phyloP scores from a whole-genome alignment of 1,139 yeast genomes.

The Candida gigantensis region DNA sequence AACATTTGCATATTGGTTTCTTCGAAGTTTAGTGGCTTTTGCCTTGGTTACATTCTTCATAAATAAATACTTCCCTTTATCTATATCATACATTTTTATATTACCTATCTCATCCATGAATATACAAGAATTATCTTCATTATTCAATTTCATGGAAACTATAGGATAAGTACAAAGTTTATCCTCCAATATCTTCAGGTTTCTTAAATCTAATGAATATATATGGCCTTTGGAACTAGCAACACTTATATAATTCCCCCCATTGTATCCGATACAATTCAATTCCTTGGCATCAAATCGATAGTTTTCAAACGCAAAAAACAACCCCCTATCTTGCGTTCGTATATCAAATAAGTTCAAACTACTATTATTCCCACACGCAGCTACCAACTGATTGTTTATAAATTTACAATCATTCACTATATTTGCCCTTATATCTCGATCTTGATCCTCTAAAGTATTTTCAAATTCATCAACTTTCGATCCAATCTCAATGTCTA shows the following conservation, averaged over 20 bases:
- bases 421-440: conserved; percentile 7
- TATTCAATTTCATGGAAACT: conserved; percentile 6
- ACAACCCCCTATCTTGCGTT: neutral
- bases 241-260: conserved; percentile 1
- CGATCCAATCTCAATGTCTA: neutral
- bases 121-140: conserved; percentile 6
- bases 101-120: conserved; percentile 17
- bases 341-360: conserved; percentile 16
- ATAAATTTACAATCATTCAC: conserved; percentile 15
- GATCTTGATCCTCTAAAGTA: conserved; percentile 1
- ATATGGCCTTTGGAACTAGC: conserved; percentile 25
- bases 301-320: neutral
- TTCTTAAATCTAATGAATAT: conserved; percentile 29
- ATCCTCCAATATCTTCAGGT: conserved; percentile 18
- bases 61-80: neutral
- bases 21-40: no score
- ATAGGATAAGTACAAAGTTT: conserved; percentile 13
- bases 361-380: conserved; percentile 22
- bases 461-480: neutral
- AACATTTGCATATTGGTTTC: no score
- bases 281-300: neutral
- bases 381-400: conserved; percentile 19
- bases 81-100: conserved; percentile 9
- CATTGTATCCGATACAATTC: conserved; percentile 3
- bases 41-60: neutral